A percentile compares a stretch with the other conserved stretches of the same genome.
Conservation (phyloP, 1,139 yeast species). For the Maudiozyma humilis region DNA sequence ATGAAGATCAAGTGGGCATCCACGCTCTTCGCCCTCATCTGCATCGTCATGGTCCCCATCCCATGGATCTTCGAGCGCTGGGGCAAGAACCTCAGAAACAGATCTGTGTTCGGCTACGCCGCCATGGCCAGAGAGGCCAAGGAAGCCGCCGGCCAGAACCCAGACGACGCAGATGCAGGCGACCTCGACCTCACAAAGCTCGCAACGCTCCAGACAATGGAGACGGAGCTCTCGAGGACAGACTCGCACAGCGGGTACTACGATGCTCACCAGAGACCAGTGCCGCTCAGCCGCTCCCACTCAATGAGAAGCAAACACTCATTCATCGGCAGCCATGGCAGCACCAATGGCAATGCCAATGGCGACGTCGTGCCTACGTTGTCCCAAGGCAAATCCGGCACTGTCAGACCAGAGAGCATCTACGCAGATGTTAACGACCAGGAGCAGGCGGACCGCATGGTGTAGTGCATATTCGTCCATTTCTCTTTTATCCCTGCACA, state of each 20-base stretch:
- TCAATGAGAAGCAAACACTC: conserved; percentile 2
- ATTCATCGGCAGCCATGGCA: neutral
- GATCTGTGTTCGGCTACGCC: conserved; percentile 51
- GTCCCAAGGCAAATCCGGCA: neutral
- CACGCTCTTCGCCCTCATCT: conserved; percentile 62
- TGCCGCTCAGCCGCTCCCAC: neutral
- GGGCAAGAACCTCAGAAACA: conserved; percentile 47
- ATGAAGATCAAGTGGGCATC: conserved; percentile 73
- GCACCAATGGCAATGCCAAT: neutral
- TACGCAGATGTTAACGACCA: conserved; percentile 6
- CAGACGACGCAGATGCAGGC: neutral
- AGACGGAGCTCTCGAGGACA: conserved; percentile 9
- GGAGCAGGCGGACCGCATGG: conserved; percentile 1
- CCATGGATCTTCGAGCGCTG: conserved; percentile 55
- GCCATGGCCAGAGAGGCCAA: conserved; percentile 33
- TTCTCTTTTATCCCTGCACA: neutral
- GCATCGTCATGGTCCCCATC: conserved; percentile 61
- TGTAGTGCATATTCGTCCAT: no score
- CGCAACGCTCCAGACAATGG: conserved; percentile 12
- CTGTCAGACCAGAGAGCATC: conserved; percentile 3
- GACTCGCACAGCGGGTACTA: conserved; percentile 7
- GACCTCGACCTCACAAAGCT: conserved; percentile 13
- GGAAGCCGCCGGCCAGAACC: conserved; percentile 9
- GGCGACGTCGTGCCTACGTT: no score
- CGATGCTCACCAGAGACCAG: conserved; percentile 4